Evolutionary conservation across 2,329 filamentous ascomycete genomes (phyloP).

Genomic region (Fusarium torreyae): DNA sequence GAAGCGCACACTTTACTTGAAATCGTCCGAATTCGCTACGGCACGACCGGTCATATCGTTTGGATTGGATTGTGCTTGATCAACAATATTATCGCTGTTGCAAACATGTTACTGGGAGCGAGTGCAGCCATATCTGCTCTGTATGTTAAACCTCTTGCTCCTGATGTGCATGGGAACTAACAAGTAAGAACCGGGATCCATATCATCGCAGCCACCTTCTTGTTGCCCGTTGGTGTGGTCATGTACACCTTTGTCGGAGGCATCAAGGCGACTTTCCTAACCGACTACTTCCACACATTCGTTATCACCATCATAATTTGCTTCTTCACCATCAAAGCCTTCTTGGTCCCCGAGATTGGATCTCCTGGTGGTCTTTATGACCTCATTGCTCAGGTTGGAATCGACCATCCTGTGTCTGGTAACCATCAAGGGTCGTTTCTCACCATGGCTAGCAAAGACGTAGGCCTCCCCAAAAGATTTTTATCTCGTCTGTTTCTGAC

Average conservation of each 20-base stretch:
- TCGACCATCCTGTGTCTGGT: conserved; percentile 63
- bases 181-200: conserved; percentile 62
- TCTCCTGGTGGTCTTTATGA: conserved; percentile 66
- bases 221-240: conserved; percentile 58
- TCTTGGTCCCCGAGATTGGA: conserved; percentile 62
- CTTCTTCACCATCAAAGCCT: conserved; percentile 64
- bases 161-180: neutral
- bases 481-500: conserved; percentile 10
- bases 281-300: conserved; percentile 69
- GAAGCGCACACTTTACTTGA: conserved; percentile 69
- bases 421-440: conserved; percentile 67
- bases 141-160: conserved; percentile 38
- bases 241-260: conserved; percentile 59
- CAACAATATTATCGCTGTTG: conserved; percentile 68
- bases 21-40: conserved; percentile 67
- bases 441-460: conserved; percentile 69
- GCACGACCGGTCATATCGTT: conserved; percentile 63
- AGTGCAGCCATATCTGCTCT: conserved; percentile 55
- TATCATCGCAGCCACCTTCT: conserved; percentile 64
- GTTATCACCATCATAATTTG: conserved; percentile 68
- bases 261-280: conserved; percentile 61
- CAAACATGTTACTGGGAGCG: conserved; percentile 66
- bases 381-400: conserved; percentile 62
- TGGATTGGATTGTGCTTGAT: conserved; percentile 67
- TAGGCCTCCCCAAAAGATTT: conserved; percentile 45